Evolutionary conservation across 306 rosid genomes (phyloP), one percentile per base, ranked within the genome.

Genomic region (Gastrolobium bilobum): DNA sequence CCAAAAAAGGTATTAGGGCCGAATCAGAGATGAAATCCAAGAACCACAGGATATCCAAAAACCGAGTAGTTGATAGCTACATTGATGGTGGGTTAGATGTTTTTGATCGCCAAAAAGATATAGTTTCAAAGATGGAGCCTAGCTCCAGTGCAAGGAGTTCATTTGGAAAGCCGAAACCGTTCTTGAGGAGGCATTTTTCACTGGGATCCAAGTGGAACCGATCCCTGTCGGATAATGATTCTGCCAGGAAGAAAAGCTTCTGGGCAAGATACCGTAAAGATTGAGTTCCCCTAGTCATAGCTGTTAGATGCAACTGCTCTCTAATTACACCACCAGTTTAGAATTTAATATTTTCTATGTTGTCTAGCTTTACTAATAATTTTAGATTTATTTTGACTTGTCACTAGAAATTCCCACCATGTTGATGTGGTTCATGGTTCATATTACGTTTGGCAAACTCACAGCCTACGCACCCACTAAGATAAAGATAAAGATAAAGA

Each of bases 61-160:
- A 86, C 76, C 89, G 91, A 48, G 89, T 90, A 46, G 88, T 90
- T 82, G 92, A 90, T 57, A 90, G 94, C 86, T 84, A 72, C 75
- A 46, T 84, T 7, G 92, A 86, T 37, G 40, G 86, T 10, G 88
- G 82, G 5, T 84, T 78, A 53, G 87, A 86, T 76, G 90, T 74
- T 73, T 88, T 73, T 46, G 85, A 84, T 80, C 81, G 50, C 46
- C 87, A 78, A 65, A 84, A 84, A 66, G 68, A 76, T 30, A 38
- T 35, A 68, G 71, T 38, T 81, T 78, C 83, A 47, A 86, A 84
- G 68, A 82, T 86, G 85, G 94, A 88, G 76, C 77, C 94, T 37
- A 88, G 92, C 80, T 90, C 90, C 68, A 90, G 94, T 78, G 9
- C 87, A 34, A 90, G 87, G 81, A 76, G 83, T 51, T 82, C 90